Conservation (phyloP, 2,329 filamentous ascomycete species). For the Phyllosticta citriasiana region DNA sequence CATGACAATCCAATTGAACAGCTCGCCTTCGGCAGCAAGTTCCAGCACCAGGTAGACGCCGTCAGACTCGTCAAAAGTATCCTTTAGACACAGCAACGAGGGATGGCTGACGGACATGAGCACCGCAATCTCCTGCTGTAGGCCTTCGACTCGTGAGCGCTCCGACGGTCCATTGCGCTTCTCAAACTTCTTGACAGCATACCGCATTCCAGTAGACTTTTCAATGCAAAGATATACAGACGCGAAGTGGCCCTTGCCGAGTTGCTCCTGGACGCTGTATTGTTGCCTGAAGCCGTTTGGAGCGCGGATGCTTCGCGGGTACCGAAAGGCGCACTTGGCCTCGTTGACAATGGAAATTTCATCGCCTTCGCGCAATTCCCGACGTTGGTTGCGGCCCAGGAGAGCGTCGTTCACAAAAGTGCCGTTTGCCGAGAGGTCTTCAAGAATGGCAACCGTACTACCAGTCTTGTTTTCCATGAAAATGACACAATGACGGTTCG, state of each 20-base stretch:
- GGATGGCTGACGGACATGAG: constrained; percentile 96
- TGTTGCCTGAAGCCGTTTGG: constrained; percentile 76
- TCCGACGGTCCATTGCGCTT: constrained; percentile 76
- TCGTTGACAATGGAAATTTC: constrained; percentile 81
- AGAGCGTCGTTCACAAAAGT: constrained; percentile 92
- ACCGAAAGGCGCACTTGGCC: constrained; percentile 83
- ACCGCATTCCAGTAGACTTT: constrained; percentile 69
- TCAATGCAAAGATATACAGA: constrained; percentile 88
- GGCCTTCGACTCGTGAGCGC: constrained; percentile 68
- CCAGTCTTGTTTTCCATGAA: constrained; percentile 53
- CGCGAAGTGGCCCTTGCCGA: constrained; percentile 92
- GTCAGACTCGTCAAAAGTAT: constrained; percentile 85
- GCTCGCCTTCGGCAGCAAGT: constrained; percentile 80
- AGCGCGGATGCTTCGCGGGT: constrained; percentile 44
- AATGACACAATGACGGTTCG: constrained; percentile 70
- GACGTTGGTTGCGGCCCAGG: constrained; percentile 81
- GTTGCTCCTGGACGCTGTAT: constrained; percentile 72
- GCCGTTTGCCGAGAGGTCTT: constrained; percentile 91
- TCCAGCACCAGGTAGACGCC: constrained; percentile 88
- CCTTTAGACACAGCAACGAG: constrained; percentile 84
- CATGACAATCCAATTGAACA: constrained; percentile 91
- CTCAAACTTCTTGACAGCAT: constrained; percentile 90
- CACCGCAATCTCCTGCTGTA: constrained; percentile 94
- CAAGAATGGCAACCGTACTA: constrained; percentile 59
- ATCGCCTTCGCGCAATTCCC: constrained; percentile 80